A percentile compares a stretch with the other conserved stretches of the same genome.
Conservation (phyloP, 1,139 yeast genomes). For the Kluyveromyces sp. region DNA sequence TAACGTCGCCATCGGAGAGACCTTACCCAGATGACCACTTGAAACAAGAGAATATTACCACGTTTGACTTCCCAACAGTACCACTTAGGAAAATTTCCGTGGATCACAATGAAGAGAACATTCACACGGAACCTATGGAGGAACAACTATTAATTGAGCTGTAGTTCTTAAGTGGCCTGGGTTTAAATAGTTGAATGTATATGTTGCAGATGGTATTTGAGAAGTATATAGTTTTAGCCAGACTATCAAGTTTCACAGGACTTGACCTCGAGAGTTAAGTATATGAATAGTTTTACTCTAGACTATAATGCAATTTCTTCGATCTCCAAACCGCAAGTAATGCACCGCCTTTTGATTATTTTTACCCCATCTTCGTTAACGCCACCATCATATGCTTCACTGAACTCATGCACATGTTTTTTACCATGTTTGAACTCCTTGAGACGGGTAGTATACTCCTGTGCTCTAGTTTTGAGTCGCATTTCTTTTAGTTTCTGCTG, state of each 20-base stretch:
- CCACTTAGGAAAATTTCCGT: slow-evolving; percentile 30
- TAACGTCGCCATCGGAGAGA: slow-evolving; percentile 3
- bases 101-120: slow-evolving; percentile 10
- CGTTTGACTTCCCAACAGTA: slow-evolving; percentile 36
- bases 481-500: slow-evolving; percentile 70
- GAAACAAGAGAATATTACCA: slow-evolving; percentile 28
- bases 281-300: too few species aligned
- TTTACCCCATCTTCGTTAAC: slow-evolving; percentile 39
- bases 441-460: slow-evolving; percentile 69
- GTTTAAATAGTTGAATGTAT: too few species aligned
- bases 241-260: too few species aligned
- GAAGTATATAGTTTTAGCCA: too few species aligned
- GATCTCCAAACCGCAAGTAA: slow-evolving; percentile 77
- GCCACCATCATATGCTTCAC: slow-evolving; percentile 44
- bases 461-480: slow-evolving; percentile 89
- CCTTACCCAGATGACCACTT: slow-evolving; percentile 4
- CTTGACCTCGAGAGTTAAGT: too few species aligned
- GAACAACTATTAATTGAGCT: slow-evolving; percentile 34
- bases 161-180: too few species aligned
- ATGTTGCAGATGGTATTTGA: too few species aligned
- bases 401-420: slow-evolving; percentile 76
- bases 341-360: slow-evolving; percentile 56
- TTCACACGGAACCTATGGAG: slow-evolving; percentile 15
- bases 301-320: slow-evolving; percentile 47
- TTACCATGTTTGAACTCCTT: slow-evolving; percentile 46